Percentiles rank a stretch among this genome's conserved stretches.
These are phyloP conservation scores for Coemansia sp. DNA, from an alignment of 192 early-diverging fungal species.

Conservation along the genomic window DNA sequence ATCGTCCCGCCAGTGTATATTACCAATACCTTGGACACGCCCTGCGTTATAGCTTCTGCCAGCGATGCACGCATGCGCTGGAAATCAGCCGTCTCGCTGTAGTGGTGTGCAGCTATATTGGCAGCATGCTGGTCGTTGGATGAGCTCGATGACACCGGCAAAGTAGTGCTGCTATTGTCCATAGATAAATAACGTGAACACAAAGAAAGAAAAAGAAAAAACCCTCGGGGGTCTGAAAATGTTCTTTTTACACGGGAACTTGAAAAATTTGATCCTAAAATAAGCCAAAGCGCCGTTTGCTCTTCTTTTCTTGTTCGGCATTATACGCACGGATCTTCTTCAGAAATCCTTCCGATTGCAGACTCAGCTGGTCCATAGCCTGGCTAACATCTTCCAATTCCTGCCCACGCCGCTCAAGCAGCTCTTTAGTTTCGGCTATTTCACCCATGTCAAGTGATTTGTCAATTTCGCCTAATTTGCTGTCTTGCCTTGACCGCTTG, in stretches of 20 bases:
- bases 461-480: slow-evolving; percentile 10
- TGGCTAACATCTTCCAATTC: slow-evolving; percentile 26
- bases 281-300: slow-evolving; percentile 32
- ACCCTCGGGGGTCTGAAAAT: no score
- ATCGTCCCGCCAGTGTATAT: slow-evolving; percentile 97
- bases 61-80: slow-evolving; percentile 56
- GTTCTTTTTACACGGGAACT: no score
- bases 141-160: no score
- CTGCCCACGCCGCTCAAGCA: slow-evolving; percentile 45
- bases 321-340: slow-evolving; percentile 43
- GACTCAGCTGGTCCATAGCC: slow-evolving; percentile 12
- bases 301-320: slow-evolving; percentile 29
- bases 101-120: slow-evolving; percentile 37
- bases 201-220: background rate
- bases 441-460: slow-evolving; percentile 8
- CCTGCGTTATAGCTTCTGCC: slow-evolving; percentile 65
- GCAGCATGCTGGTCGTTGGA: slow-evolving; percentile 7
- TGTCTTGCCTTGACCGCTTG: slow-evolving; percentile 7
- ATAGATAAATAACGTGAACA: background rate
- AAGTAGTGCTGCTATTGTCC: background rate
- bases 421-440: slow-evolving; percentile 12
- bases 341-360: slow-evolving; percentile 32
- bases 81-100: slow-evolving; percentile 51
- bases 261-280: slow-evolving; percentile 20
- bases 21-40: slow-evolving; percentile 77